Percentiles rank a stretch among this genome's conserved stretches.
phyloP scores from a whole-genome alignment of 305 asterid species.

The Ajuga reptans region DNA sequence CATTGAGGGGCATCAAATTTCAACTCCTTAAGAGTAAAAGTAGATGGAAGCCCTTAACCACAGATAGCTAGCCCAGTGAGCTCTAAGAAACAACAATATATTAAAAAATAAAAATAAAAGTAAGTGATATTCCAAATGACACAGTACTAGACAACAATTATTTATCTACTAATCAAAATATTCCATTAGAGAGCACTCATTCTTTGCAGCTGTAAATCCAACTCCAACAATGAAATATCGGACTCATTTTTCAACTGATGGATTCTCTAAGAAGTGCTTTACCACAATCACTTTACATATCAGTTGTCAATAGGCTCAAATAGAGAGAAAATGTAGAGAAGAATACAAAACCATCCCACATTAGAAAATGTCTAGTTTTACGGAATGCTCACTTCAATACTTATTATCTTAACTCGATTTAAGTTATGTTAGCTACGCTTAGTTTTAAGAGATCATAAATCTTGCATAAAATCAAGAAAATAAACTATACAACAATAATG shows the following conservation, averaged over 20 bases:
- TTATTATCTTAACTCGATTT: background rate
- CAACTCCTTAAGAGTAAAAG: background rate
- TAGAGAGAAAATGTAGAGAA: background rate
- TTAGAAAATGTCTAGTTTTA: background rate
- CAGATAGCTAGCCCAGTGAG: background rate
- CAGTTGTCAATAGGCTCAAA: background rate
- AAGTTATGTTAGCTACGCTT: background rate
- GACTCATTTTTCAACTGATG: background rate
- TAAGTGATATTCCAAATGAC: background rate
- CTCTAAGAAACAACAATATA: constrained; percentile 9
- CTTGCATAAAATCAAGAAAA: background rate
- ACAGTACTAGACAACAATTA: background rate
- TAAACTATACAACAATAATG: background rate
- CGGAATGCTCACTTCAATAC: background rate
- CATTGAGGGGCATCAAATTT: background rate
- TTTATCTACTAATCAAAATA: background rate
- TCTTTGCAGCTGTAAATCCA: background rate
- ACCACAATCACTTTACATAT: background rate
- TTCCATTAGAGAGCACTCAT: background rate
- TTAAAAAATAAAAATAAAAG: background rate
- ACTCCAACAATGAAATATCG: background rate
- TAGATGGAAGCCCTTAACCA: background rate
- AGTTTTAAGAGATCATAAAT: background rate
- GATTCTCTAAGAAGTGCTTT: background rate
- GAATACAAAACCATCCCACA: background rate